Percentiles rank a stretch among this genome's conserved stretches.
Conservation (phyloP, 192 early-diverging fungal genomes). For the Umbelopsis sp. region DNA sequence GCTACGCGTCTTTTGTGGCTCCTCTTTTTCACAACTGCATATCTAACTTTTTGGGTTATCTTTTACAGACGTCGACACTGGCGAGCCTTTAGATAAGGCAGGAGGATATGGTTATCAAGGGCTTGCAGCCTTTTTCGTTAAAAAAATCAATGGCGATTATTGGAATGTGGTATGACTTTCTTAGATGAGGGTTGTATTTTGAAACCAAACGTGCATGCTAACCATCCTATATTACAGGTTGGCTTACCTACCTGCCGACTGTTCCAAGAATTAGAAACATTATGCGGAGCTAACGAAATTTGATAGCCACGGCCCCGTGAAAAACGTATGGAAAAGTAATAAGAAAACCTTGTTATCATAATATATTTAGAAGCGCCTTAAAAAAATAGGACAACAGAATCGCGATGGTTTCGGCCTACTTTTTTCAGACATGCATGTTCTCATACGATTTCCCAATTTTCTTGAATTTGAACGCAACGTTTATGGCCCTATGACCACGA, state of each 20-base stretch:
- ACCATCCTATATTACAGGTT: slow-evolving; percentile 22
- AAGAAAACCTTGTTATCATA: background rate
- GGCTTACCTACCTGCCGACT: slow-evolving; percentile 35
- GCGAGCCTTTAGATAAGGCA: slow-evolving; percentile 73
- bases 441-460: background rate
- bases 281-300: slow-evolving; percentile 1
- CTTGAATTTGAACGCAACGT: background rate
- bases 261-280: slow-evolving; percentile 19
- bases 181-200: background rate
- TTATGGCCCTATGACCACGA: background rate
- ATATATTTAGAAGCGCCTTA: background rate
- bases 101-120: slow-evolving; percentile 89
- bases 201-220: background rate
- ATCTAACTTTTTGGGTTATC: background rate
- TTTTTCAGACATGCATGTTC: no score
- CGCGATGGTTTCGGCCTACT: background rate
- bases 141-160: slow-evolving; percentile 76
- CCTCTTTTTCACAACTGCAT: background rate
- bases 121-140: slow-evolving; percentile 68
- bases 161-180: slow-evolving; percentile 73
- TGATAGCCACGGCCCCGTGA: background rate
- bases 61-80: slow-evolving; percentile 45
- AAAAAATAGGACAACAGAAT: background rate
- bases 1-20: background rate
- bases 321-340: no score